A percentile compares a stretch with the other conserved stretches of the same genome.
These are phyloP conservation scores for Leccinum subgranulosum DNA, from an alignment of 768 basidiomycete species.

Conservation along the genomic window DNA sequence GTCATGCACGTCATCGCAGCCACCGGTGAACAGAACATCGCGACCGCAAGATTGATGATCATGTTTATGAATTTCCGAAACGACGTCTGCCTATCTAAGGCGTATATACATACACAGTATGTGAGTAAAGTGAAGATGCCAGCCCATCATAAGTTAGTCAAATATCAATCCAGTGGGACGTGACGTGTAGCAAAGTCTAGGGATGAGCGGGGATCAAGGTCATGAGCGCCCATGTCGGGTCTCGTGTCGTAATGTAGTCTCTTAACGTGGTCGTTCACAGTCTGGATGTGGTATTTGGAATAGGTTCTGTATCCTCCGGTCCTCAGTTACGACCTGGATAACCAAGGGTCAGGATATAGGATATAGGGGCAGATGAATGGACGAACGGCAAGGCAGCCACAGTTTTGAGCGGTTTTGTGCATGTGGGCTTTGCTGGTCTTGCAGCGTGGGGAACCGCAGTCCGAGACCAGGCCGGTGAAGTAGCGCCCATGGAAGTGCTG, in stretches of 20 bases:
- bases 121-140: conserved; percentile 8
- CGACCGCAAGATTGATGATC: conserved; percentile 15
- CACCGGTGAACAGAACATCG: conserved; percentile 18
- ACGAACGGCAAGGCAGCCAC: conserved; percentile 30
- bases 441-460: conserved; percentile 31
- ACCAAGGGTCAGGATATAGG: neutral
- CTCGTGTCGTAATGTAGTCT: neutral
- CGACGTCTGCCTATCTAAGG: conserved; percentile 4
- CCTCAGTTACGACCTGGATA: conserved; percentile 32
- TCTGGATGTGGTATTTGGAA: conserved; percentile 35
- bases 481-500: conserved; percentile 39
- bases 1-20: conserved; percentile 11
- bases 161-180: conserved; percentile 6
- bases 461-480: conserved; percentile 31
- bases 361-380: conserved; percentile 11
- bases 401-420: conserved; percentile 35
- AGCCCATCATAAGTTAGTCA: conserved; percentile 15
- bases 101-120: conserved; percentile 14
- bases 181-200: conserved; percentile 15
- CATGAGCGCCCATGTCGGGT: neutral
- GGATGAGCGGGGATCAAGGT: neutral
- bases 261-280: conserved; percentile 25
- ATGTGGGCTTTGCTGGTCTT: conserved; percentile 35
- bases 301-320: conserved; percentile 35
- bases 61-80: neutral